These are phyloP conservation scores for Hypoxylon sp. DNA, from an alignment of 2,329 filamentous ascomycete species.

Conservation along the genomic window DNA sequence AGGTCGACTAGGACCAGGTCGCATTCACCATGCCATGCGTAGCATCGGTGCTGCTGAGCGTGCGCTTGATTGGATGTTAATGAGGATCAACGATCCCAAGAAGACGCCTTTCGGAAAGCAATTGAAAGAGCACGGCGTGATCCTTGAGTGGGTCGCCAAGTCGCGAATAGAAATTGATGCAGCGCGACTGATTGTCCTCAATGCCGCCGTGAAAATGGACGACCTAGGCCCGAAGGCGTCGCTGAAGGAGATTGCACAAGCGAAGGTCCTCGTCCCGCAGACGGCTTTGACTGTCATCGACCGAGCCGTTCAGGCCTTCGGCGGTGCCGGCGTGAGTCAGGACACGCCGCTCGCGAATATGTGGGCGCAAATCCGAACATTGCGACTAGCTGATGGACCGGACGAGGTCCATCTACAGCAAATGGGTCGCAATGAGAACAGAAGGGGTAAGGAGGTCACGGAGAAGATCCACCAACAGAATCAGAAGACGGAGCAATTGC, in stretches of 20 bases:
- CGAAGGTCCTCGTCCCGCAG: slow-evolving; percentile 90
- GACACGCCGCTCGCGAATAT: slow-evolving; percentile 91
- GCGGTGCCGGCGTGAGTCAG: slow-evolving; percentile 91
- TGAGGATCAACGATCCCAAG: slow-evolving; percentile 89
- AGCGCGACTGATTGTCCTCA: slow-evolving; percentile 89
- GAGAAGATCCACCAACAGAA: slow-evolving; percentile 75
- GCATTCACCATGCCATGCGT: slow-evolving; percentile 98
- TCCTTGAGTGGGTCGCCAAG: slow-evolving; percentile 94
- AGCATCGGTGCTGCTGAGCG: slow-evolving; percentile 91
- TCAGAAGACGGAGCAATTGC: slow-evolving; percentile 74
- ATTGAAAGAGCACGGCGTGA: slow-evolving; percentile 90
- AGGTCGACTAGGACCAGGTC: slow-evolving; percentile 92
- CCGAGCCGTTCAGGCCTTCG: slow-evolving; percentile 92
- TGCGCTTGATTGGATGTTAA: slow-evolving; percentile 94
- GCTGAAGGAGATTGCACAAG: slow-evolving; percentile 93
- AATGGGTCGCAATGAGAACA: slow-evolving; percentile 86
- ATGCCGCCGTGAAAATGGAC: slow-evolving; percentile 96
- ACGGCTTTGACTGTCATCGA: slow-evolving; percentile 91
- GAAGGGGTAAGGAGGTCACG: slow-evolving; percentile 72
- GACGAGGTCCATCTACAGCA: slow-evolving; percentile 95
- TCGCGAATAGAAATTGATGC: slow-evolving; percentile 95
- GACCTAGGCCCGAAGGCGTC: slow-evolving; percentile 88
- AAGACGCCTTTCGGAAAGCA: slow-evolving; percentile 94
- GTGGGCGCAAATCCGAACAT: slow-evolving; percentile 85
- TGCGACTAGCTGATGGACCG: slow-evolving; percentile 91